A percentile compares a stretch with the other conserved stretches of the same genome.
phyloP scores from a whole-genome alignment of 768 basidiomycete genomes.

The Tylopilus rubrobrunneus region DNA sequence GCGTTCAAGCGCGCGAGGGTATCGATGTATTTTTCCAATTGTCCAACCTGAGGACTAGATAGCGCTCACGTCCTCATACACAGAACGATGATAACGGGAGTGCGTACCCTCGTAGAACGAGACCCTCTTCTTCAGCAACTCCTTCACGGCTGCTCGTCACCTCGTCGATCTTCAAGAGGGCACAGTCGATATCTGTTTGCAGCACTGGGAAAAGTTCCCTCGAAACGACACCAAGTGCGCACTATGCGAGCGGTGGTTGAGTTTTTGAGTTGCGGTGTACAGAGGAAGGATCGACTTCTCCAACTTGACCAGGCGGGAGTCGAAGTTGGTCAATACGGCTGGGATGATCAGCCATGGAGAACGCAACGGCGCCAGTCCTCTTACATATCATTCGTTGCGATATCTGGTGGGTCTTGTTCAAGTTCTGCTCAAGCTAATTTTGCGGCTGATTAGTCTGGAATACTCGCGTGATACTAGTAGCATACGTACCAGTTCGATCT shows the following conservation, averaged over 20 bases:
- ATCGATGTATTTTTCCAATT: constrained; percentile 63
- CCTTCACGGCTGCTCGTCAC: constrained; percentile 73
- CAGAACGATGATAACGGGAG: background rate
- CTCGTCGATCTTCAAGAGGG: constrained; percentile 74
- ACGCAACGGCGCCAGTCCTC: constrained; percentile 22
- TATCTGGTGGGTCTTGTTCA: constrained; percentile 81
- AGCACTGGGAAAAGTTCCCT: background rate
- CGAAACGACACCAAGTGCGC: constrained; percentile 25
- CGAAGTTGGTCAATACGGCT: constrained; percentile 85
- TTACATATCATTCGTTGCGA: constrained; percentile 83
- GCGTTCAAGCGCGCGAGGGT: constrained; percentile 76
- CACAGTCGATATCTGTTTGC: constrained; percentile 70
- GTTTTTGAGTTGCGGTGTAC: constrained; percentile 72
- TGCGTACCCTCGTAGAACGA: constrained; percentile 70
- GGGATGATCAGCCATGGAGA: constrained; percentile 26
- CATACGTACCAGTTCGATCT: constrained; percentile 20
- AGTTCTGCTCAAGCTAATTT: constrained; percentile 75
- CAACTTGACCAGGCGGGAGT: constrained; percentile 75
- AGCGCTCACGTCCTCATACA: background rate
- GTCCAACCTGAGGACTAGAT: constrained; percentile 63
- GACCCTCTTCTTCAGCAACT: constrained; percentile 70
- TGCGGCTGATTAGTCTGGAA: background rate
- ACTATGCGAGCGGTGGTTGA: constrained; percentile 74
- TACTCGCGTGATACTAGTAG: background rate
- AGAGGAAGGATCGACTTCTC: constrained; percentile 84